Conservation (phyloP, 2,329 filamentous ascomycete species). For the Shiraia sp. region DNA sequence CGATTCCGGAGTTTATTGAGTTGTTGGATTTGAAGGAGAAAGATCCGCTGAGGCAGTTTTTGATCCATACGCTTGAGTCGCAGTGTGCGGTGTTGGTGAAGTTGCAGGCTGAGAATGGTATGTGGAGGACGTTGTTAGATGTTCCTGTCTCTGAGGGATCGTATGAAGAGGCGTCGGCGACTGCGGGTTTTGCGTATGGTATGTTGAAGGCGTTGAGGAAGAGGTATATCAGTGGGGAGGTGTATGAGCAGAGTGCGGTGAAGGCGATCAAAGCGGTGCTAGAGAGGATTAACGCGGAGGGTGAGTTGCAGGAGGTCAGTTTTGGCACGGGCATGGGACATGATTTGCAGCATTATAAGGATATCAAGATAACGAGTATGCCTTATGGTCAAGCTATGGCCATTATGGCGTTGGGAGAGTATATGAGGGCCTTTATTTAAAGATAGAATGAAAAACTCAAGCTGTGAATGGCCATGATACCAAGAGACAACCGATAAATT, state of each 20-base stretch:
- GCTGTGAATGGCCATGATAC: no score
- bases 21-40: constrained; percentile 63
- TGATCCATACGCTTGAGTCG: constrained; percentile 67
- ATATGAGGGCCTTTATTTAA: constrained; percentile 63
- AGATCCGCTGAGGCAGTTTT: constrained; percentile 64
- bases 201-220: constrained; percentile 74
- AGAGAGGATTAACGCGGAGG: constrained; percentile 65
- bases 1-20: constrained; percentile 81
- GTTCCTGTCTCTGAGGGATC: constrained; percentile 67
- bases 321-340: constrained; percentile 81
- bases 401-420: constrained; percentile 79
- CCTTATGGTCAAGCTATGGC: constrained; percentile 85
- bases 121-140: constrained; percentile 77
- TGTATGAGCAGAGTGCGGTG: constrained; percentile 65
- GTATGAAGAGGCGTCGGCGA: constrained; percentile 76
- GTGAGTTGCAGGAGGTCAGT: constrained; percentile 73
- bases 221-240: constrained; percentile 64
- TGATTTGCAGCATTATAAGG: constrained; percentile 74
- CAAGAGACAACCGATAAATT: constrained; percentile 1
- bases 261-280: constrained; percentile 70
- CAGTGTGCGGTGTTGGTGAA: constrained; percentile 68
- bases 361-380: constrained; percentile 78
- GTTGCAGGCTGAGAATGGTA: constrained; percentile 64
- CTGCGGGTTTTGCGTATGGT: constrained; percentile 79
- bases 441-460: constrained; percentile 35